Evolutionary conservation across 2,329 filamentous ascomycete genomes (phyloP), one percentile per base, ranked within the genome.

Genomic region (Remersonia thermophila): DNA sequence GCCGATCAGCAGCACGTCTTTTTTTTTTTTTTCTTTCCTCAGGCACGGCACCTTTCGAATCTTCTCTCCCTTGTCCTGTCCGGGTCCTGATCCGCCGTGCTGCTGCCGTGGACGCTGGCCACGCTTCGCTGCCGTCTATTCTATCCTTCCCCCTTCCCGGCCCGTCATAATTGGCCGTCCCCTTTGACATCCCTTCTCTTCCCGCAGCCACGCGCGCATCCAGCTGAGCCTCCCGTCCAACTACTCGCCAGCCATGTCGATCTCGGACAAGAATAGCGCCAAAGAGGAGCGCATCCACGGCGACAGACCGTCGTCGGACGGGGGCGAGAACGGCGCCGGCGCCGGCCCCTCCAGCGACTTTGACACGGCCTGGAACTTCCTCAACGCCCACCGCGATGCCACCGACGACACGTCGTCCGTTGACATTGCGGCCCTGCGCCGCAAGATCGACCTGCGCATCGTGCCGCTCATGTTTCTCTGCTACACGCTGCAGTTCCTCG

Each of bases 401-500:
- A 12, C 10, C 13, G 48, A 46, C 44, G 33, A 41, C 46, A 26
- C 20, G 14, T 37, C 20, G 23, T 30, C 43, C 15, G 54, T 66
- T 26, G 54, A 70, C 42, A 55, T 72, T 32, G 55, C 56, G 41
- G 54, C 55, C 2, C 51, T 77, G 30, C 58, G 70, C 4, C 64
- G 66, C 41, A 73, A 67, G 53, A 66, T 78, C 33, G 73, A 78
- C 47, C 68, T 59, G 57, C 66, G 61, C 33, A 71, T 78, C 36
- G 60, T 78, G 25, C 73, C 73, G 0, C 59, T 77, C 36, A 74
- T 77, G 69, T 76, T 77, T 41, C 54, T 63, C 30, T 71, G 66
- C 48, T 78, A 78, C 48, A 67, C 67, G n/a, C 62, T 77, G 56
- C 72, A 77, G 47, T 76, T 76, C 45, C 58, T 77, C 30, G 74